Evolutionary conservation across 257 asterid species (phyloP).

Genomic region (Apocynum venetum): DNA sequence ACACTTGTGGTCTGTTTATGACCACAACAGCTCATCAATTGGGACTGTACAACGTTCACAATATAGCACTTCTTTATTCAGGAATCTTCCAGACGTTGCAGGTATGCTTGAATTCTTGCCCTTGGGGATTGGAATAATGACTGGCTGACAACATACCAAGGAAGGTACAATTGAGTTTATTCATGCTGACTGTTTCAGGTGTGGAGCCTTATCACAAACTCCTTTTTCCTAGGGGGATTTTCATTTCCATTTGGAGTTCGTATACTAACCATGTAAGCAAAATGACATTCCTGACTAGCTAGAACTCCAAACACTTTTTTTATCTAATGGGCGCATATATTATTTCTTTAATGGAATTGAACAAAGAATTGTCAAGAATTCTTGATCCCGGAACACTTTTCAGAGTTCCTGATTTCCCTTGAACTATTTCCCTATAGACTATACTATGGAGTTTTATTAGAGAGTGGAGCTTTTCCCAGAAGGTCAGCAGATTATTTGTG

Average conservation of each 20-base stretch:
- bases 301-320: background rate
- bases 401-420: background rate
- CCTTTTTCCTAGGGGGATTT: slow-evolving; percentile 47
- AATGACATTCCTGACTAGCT: background rate
- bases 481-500: slow-evolving; percentile 50
- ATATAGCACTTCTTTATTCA: slow-evolving; percentile 37
- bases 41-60: slow-evolving; percentile 20
- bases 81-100: slow-evolving; percentile 36
- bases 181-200: slow-evolving; percentile 23
- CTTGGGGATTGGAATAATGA: too few relatives aligned
- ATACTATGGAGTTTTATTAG: slow-evolving; percentile 42
- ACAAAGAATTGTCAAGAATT: background rate
- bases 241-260: slow-evolving; percentile 39
- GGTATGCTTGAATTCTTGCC: slow-evolving; percentile 18
- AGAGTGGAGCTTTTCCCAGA: slow-evolving; percentile 53
- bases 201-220: slow-evolving; percentile 53
- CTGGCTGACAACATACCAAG: background rate
- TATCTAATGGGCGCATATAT: background rate
- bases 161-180: background rate
- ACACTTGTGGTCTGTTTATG: slow-evolving; percentile 41
- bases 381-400: background rate
- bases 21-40: slow-evolving; percentile 33
- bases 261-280: slow-evolving; percentile 37
- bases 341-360: background rate
- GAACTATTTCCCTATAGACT: slow-evolving; percentile 24